Evolutionary conservation across 75 land plant species (phyloP).

Genomic region (Picea glauca): DNA sequence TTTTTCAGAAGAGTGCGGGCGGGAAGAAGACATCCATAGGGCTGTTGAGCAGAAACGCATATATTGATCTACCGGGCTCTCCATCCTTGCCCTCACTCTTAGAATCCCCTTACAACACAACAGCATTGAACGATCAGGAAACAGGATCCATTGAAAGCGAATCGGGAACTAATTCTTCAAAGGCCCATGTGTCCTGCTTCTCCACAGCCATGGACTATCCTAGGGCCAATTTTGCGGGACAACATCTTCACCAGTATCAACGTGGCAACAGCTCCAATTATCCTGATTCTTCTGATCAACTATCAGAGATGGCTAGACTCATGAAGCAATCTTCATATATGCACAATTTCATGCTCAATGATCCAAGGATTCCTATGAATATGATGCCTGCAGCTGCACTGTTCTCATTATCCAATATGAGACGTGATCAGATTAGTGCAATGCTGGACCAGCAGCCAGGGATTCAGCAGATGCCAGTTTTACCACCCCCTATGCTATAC

Average conservation of each 20-base stretch:
- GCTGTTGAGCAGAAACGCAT: background rate
- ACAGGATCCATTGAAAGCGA: background rate
- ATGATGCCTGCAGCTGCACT: background rate
- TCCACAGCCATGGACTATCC: slow-evolving; percentile 1
- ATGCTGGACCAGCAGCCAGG: background rate
- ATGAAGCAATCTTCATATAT: background rate
- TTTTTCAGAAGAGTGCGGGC: slow-evolving; percentile 58
- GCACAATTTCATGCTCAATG: background rate
- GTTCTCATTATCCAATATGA: background rate
- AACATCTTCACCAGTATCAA: background rate
- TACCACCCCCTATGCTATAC: background rate
- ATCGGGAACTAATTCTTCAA: background rate
- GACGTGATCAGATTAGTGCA: background rate
- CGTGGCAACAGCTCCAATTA: background rate
- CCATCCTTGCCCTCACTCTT: slow-evolving; percentile 6
- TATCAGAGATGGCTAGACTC: slow-evolving; percentile 6
- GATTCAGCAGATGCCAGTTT: background rate
- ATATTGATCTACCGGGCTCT: slow-evolving; percentile 1
- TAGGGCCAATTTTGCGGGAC: background rate
- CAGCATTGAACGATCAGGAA: background rate
- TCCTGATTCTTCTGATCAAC: slow-evolving; percentile 2
- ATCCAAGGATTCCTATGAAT: slow-evolving; percentile 4
- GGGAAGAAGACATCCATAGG: slow-evolving; percentile 12
- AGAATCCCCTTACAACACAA: background rate
- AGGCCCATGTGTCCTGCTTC: slow-evolving; percentile 11